phyloP scores from a whole-genome alignment of 2,329 filamentous ascomycete species.

The Elsinoe necatrix region DNA sequence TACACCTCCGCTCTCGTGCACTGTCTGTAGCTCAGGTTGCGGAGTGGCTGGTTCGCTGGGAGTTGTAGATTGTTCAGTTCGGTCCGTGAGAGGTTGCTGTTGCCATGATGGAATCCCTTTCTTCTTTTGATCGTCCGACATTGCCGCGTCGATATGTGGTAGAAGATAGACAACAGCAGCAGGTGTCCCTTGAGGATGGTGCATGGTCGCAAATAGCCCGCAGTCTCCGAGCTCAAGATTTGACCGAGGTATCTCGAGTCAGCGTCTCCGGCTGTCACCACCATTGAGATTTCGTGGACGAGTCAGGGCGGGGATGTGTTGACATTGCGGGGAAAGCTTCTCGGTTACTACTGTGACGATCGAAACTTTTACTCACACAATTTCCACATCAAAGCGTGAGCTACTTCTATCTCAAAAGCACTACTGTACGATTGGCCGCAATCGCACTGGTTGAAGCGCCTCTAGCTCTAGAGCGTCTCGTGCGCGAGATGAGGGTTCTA shows the following conservation, averaged over 20 bases:
- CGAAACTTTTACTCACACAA: no score
- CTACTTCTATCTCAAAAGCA: no score
- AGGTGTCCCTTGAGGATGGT: no score
- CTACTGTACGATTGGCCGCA: no score
- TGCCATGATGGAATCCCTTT: slow-evolving; percentile 7
- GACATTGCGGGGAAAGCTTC: background rate
- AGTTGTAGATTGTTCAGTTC: background rate
- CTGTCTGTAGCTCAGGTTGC: background rate
- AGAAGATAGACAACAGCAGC: no score
- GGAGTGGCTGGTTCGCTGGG: background rate
- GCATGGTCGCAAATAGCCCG: background rate
- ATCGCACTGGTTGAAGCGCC: no score
- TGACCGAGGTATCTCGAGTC: background rate
- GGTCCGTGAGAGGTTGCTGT: slow-evolving; percentile 8
- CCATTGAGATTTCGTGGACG: background rate
- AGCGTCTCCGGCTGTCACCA: background rate
- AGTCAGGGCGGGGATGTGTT: background rate
- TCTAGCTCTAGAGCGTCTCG: no score
- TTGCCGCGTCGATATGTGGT: background rate
- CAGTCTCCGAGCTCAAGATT: background rate
- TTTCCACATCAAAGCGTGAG: no score
- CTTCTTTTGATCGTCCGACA: background rate
- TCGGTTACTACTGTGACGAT: background rate
- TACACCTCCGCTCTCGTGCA: background rate
- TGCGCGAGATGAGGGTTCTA: no score